Conservation (phyloP, 768 basidiomycete genomes). For the Phlebiopsis gigantea region DNA sequence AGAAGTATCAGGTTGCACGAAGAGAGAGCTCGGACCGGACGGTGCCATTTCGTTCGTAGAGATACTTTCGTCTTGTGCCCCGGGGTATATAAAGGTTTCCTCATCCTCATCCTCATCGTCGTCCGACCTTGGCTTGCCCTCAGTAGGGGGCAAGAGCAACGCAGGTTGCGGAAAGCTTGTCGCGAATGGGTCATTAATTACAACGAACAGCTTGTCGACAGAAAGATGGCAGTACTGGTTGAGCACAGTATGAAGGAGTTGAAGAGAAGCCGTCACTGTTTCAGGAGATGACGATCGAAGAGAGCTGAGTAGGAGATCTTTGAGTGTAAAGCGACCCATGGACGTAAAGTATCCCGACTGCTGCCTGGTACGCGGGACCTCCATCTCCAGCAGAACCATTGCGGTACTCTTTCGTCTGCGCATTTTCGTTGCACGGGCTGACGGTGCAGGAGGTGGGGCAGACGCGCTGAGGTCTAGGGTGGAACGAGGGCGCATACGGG, state of each 20-base stretch:
- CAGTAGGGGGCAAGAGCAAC: constrained; percentile 24
- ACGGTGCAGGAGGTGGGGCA: constrained; percentile 27
- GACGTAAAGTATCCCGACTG: constrained; percentile 83
- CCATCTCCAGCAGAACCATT: constrained; percentile 85
- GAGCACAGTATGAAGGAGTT: constrained; percentile 75
- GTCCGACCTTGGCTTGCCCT: constrained; percentile 20
- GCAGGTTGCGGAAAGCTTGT: constrained; percentile 69
- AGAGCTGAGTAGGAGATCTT: constrained; percentile 81
- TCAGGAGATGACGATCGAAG: constrained; percentile 60
- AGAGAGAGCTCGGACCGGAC: constrained; percentile 31
- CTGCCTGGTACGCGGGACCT: constrained; percentile 65
- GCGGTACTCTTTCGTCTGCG: constrained; percentile 79
- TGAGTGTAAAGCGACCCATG: constrained; percentile 84
- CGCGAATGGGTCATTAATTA: constrained; percentile 63
- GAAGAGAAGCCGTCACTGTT: constrained; percentile 71
- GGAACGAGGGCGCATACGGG: constrained; percentile 32
- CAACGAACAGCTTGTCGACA: constrained; percentile 63
- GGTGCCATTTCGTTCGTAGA: constrained; percentile 7
- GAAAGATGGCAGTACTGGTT: constrained; percentile 60
- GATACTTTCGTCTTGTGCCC: constrained; percentile 25
- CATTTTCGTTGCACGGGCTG: constrained; percentile 36
- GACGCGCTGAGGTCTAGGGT: constrained; percentile 37
- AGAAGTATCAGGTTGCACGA: constrained; percentile 65
- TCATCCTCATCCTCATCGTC: constrained; percentile 55
- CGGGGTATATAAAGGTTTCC: constrained; percentile 46